These are phyloP conservation scores for Pulveroboletus sp. DNA, from an alignment of 768 basidiomycete species.

Conservation along the genomic window DNA sequence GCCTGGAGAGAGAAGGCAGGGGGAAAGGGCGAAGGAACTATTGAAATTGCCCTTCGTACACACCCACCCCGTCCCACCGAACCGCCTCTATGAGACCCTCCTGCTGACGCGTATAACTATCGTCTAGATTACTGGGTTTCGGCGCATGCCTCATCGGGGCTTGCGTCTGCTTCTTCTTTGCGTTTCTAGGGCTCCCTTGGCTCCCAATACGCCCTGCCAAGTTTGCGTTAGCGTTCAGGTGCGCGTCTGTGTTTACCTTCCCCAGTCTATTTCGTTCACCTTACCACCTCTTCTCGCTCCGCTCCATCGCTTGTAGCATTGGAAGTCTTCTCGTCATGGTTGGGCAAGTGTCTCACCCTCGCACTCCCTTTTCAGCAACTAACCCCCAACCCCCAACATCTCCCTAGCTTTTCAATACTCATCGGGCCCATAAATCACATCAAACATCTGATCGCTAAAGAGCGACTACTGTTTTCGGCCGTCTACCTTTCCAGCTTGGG, in stretches of 20 bases:
- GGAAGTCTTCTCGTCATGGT: slow-evolving; percentile 95
- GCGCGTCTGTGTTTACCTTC: not conserved
- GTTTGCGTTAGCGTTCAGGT: slow-evolving; percentile 88
- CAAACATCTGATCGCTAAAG: slow-evolving; percentile 79
- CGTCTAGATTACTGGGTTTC: slow-evolving; percentile 80
- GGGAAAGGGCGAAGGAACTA: not conserved
- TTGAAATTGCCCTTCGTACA: not conserved
- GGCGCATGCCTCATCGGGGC: slow-evolving; percentile 86
- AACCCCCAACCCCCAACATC: not conserved
- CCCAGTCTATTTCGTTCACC: not conserved
- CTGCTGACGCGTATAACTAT: not conserved
- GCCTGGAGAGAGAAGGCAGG: not conserved
- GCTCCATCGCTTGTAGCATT: slow-evolving; percentile 42
- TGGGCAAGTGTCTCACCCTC: slow-evolving; percentile 51
- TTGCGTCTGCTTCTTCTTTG: slow-evolving; percentile 87
- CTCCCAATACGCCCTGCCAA: slow-evolving; percentile 76
- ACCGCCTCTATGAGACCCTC: not conserved
- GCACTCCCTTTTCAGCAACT: not conserved
- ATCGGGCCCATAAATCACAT: slow-evolving; percentile 89
- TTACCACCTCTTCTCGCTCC: not conserved
- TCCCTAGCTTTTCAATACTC: slow-evolving; percentile 73
- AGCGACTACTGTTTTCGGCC: slow-evolving; percentile 77
- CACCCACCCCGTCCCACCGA: not conserved
- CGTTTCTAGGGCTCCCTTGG: slow-evolving; percentile 74
- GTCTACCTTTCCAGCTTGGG: slow-evolving; percentile 82